A percentile compares a stretch with the other conserved stretches of the same genome.
phyloP scores from a whole-genome alignment of 345 rosid species.

The Syzygium aqueum region DNA sequence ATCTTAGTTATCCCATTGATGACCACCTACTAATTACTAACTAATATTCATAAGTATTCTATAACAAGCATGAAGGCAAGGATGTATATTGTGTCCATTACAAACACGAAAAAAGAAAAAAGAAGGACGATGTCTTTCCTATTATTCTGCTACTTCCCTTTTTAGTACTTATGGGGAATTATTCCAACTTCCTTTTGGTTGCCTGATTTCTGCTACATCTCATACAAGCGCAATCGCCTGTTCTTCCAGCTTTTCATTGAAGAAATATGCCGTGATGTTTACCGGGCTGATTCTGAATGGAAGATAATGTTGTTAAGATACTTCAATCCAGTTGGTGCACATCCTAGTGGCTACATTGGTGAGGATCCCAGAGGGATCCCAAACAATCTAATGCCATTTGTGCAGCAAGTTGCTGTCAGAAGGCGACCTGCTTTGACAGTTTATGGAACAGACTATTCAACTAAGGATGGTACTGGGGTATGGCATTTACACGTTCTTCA shows the following conservation, averaged over 20 bases:
- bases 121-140: background rate
- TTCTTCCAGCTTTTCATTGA: constrained; percentile 70
- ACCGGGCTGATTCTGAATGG: constrained; percentile 69
- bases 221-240: background rate
- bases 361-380: constrained; percentile 98
- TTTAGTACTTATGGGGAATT: background rate
- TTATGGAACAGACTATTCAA: constrained; percentile 76
- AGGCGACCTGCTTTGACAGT: constrained; percentile 74
- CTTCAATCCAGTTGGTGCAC: constrained; percentile 98
- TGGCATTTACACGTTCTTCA: background rate
- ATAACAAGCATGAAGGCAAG: background rate
- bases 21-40: background rate
- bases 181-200: background rate
- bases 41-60: background rate
- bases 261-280: constrained; percentile 83
- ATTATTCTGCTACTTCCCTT: too few species aligned
- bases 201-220: background rate
- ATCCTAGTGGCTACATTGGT: constrained; percentile 85
- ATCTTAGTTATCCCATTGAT: background rate
- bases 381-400: constrained; percentile 98
- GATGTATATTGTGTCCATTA: background rate
- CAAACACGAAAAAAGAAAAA: background rate
- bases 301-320: constrained; percentile 86
- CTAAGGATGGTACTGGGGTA: constrained; percentile 99
- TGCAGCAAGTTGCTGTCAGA: constrained; percentile 96